phyloP scores from a whole-genome alignment of 108 stramenopile genomes.

The Cyclotella baltica region DNA sequence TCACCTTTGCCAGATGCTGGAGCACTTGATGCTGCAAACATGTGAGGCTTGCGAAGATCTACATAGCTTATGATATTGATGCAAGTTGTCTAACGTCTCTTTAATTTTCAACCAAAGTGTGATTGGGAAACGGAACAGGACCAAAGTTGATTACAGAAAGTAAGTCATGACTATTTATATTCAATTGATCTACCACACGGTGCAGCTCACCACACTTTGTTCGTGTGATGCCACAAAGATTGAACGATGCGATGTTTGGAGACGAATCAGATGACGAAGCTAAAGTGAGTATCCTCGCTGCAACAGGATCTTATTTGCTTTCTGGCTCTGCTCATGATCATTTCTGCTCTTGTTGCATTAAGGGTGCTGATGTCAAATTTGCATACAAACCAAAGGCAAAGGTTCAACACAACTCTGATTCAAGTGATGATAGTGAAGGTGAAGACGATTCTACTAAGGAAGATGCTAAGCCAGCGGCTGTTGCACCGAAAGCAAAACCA shows the following conservation, averaged over 20 bases:
- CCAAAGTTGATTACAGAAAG: slow-evolving; percentile 77
- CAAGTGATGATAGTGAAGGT: slow-evolving; percentile 14
- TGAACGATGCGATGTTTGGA: slow-evolving; percentile 87
- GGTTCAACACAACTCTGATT: background rate
- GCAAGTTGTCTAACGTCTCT: background rate
- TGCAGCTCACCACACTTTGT: background rate
- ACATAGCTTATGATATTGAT: background rate
- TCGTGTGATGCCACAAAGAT: slow-evolving; percentile 21
- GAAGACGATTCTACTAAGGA: background rate
- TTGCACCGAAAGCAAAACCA: background rate
- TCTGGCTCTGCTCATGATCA: background rate
- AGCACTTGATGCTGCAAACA: slow-evolving; percentile 74
- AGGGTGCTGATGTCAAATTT: slow-evolving; percentile 12
- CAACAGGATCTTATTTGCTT: background rate
- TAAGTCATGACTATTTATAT: slow-evolving; percentile 14
- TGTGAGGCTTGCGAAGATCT: slow-evolving; percentile 15
- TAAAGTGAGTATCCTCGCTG: slow-evolving; percentile 2
- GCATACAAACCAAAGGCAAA: slow-evolving; percentile 17
- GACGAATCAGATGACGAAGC: slow-evolving; percentile 64
- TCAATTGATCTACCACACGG: background rate
- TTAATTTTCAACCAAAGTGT: slow-evolving; percentile 29
- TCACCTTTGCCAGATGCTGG: slow-evolving; percentile 47
- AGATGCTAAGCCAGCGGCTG: background rate
- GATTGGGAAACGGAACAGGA: slow-evolving; percentile 76
- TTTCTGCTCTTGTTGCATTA: background rate